phyloP scores from a whole-genome alignment of 2,329 filamentous ascomycete genomes.

The Aspergillus viridinutans region DNA sequence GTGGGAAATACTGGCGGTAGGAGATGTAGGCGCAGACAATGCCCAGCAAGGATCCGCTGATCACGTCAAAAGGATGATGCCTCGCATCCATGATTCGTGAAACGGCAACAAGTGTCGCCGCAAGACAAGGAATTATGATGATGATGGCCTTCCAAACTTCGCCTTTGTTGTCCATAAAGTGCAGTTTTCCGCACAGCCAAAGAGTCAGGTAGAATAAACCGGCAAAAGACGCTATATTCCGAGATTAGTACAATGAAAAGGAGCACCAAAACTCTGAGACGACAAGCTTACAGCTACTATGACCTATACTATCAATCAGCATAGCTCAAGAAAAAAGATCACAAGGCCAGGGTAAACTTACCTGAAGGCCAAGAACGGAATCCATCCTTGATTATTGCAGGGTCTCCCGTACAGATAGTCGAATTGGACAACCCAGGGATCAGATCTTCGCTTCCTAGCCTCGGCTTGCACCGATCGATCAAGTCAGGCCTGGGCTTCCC shows the following conservation, averaged over 20 bases:
- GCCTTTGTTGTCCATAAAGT: constrained; percentile 56
- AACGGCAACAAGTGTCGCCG: constrained; percentile 52
- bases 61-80: constrained; percentile 59
- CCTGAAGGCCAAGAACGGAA: constrained; percentile 58
- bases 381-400: constrained; percentile 53
- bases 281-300: constrained; percentile 19
- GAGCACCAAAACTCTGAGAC: not conserved
- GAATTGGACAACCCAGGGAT: constrained; percentile 41
- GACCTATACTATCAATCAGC: constrained; percentile 18
- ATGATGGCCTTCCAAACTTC: constrained; percentile 58
- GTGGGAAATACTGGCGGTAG: constrained; percentile 58
- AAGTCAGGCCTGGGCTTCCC: constrained; percentile 58
- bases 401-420: constrained; percentile 50
- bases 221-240: constrained; percentile 50
- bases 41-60: constrained; percentile 52
- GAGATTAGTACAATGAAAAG: constrained; percentile 6
- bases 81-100: constrained; percentile 60
- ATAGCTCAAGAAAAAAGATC: not conserved
- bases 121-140: constrained; percentile 51
- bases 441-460: constrained; percentile 31
- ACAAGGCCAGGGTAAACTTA: constrained; percentile 10
- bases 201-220: constrained; percentile 58
- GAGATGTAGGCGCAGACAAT: constrained; percentile 49
- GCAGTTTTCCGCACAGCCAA: constrained; percentile 57
- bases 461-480: constrained; percentile 52